Conservation (phyloP, 2,329 filamentous ascomycete genomes). For the Aspergillus cejpii region DNA sequence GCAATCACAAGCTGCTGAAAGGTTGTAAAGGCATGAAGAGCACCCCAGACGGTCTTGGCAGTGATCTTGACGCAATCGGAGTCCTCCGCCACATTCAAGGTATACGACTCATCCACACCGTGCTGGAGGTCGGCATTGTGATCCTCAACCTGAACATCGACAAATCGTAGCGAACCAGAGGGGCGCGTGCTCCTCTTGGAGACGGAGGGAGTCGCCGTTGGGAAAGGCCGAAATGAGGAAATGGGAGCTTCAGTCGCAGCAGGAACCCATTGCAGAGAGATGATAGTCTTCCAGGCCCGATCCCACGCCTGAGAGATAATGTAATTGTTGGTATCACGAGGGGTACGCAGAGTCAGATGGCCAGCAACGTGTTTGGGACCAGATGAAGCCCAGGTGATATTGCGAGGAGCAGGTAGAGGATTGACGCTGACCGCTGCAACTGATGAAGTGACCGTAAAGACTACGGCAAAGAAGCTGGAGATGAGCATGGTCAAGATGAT, state of each 20-base stretch:
- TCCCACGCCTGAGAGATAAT: constrained; percentile 46
- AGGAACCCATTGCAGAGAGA: constrained; percentile 49
- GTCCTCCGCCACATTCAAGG: constrained; percentile 37
- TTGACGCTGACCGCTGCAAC: constrained; percentile 47
- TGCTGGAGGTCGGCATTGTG: constrained; percentile 46
- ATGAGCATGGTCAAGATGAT: constrained; percentile 22
- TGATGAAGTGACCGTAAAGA: constrained; percentile 31
- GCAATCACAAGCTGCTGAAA: constrained; percentile 51
- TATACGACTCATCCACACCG: constrained; percentile 54
- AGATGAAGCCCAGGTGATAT: constrained; percentile 48
- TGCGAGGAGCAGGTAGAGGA: constrained; percentile 49
- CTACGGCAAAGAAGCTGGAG: constrained; percentile 20
- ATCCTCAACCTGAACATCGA: constrained; percentile 45
- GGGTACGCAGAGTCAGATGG: constrained; percentile 36
- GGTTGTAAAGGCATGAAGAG: constrained; percentile 52
- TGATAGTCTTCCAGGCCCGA: constrained; percentile 46
- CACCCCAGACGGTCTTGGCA: constrained; percentile 49
- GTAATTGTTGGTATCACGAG: constrained; percentile 22
- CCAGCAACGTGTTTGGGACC: constrained; percentile 43
- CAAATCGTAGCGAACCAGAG: constrained; percentile 31
- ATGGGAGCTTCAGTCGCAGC: constrained; percentile 49
- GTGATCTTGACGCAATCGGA: constrained; percentile 43
- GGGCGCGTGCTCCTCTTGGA: constrained; percentile 24
- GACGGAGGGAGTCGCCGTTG: constrained; percentile 31
- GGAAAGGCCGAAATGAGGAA: constrained; percentile 47